Evolutionary conservation across 2,329 filamentous ascomycete genomes (phyloP), one percentile per base, ranked within the genome.

Genomic region (Atkinsonella texensis): DNA sequence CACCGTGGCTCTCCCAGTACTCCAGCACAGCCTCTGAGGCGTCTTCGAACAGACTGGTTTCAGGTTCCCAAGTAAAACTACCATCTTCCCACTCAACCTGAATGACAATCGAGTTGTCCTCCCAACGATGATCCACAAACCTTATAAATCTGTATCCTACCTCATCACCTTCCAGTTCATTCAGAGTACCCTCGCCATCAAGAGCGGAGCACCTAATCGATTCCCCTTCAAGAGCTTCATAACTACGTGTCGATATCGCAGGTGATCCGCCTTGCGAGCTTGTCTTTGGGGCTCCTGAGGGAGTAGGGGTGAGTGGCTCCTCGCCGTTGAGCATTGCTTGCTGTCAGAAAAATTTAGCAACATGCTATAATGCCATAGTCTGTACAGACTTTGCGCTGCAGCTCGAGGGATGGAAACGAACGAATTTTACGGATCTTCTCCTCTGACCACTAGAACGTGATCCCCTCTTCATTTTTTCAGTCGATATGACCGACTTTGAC

Each of bases 51-150:
- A 70, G 54, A 38, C 58, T 59, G 9, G 57, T 53, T 49, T 70
- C 67, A 10, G 61, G 58, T 46, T 67, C 65, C 67, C 67, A 70
- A 1, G 65, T 69, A 2, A 46, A 42, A 3, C 60, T 53, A 18
- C 63, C 61, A 2, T 50, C 40, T 7, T 59, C 59, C 67, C 67
- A 69, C 23, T 65, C 55, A 4, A 68, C 60, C 8, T 57, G 49
- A 4, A 69, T 56, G 20, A 68, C 56, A 0, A 69, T 60, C 10
- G 57, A 52, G 48, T 64, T 58, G 7, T 50, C 57, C 0, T 20
- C 50, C 64, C 65, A 67, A 46, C 65, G 65, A 38, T 68, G 53
- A 8, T 57, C 53, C 12, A 50, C 15, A 46, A 67, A 60, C 13
- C 53, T 51, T 15, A 53, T 58, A 41, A 65, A 58, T 10, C 40